Base-by-base conservation (phyloP, 2,329 filamentous ascomycete genomes). In the Pseudogymnoascus sp. region DNA sequence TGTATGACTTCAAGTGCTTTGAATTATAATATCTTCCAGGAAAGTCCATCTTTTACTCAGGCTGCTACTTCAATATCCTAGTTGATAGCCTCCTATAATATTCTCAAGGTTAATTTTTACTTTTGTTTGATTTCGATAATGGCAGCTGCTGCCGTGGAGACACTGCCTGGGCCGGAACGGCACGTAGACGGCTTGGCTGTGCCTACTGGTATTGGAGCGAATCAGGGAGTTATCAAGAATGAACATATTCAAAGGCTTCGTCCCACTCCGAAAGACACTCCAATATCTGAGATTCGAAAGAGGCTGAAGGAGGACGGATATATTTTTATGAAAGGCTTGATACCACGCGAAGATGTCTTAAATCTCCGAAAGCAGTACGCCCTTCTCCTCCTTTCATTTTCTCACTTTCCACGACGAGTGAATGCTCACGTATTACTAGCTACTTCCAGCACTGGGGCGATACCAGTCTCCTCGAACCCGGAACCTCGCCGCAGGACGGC, bases 381-480 rank as follows among this genome's bases (percentile, higher is more conserved):
- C 9, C 2, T 7, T 12, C 14, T n/a, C 9, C 5, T n/a, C 23
- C 45, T 6, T 2, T 30, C 49, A 19, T 33, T 33, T 55, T 55
- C 28, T 55, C 25, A 55, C 28, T 33, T 55, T 19, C 22, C 28
- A 33, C n/a, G 9, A 1, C 9, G 11, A 55, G 5, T 33, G 1
- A 55, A 55, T 19, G 5, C 28, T 55, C 25, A 55, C 16, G 5
- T 1, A 19, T 14, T 16, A 55, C n/a, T 3, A 55, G 49, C 28
- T 86, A 85, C 69, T 86, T 85, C 69, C 71, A 73, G 2, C 78
- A 79, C 45, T 73, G 86, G 4, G 73, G 78, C 1, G 78, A 83
- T 1, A 85, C 79, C 28, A 82, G 82, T 0, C 78, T 87, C 36
- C 72, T 87, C 1, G 79, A 82, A 64, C 79, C 80, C 0, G 80